phyloP scores from a whole-genome alignment of 2,329 filamentous ascomycete species.

The Thielaviopsis populi region DNA sequence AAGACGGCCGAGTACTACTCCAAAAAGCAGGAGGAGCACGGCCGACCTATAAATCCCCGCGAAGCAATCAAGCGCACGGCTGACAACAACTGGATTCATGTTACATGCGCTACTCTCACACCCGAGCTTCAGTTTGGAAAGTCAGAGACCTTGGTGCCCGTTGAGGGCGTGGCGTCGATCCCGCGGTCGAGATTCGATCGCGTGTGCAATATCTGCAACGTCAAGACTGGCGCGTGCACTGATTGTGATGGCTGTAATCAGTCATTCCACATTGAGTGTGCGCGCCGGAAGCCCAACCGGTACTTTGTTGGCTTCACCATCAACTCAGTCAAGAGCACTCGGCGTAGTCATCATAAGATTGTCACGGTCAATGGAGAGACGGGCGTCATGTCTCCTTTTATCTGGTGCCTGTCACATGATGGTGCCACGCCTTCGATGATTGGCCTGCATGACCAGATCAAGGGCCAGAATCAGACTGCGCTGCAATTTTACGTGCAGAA shows the following conservation, averaged over 20 bases:
- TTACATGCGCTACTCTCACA: constrained; percentile 82
- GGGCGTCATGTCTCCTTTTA: constrained; percentile 66
- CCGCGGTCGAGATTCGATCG: constrained; percentile 57
- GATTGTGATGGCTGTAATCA: constrained; percentile 60
- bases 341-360: constrained; percentile 64
- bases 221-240: constrained; percentile 61
- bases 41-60: constrained; percentile 67
- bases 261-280: constrained; percentile 76
- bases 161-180: constrained; percentile 80
- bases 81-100: constrained; percentile 97
- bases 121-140: constrained; percentile 87
- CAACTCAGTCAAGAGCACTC: constrained; percentile 73
- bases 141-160: constrained; percentile 64
- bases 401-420: constrained; percentile 88
- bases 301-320: constrained; percentile 85
- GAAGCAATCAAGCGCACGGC: constrained; percentile 87
- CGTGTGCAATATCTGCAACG: constrained; percentile 71
- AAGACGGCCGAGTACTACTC: constrained; percentile 70
- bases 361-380: constrained; percentile 68
- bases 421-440: constrained; percentile 42
- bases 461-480: constrained; percentile 43
- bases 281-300: constrained; percentile 51
- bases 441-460: constrained; percentile 8
- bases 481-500: constrained; percentile 75
- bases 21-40: constrained; percentile 67